Base-by-base conservation (phyloP, 2,329 filamentous ascomycete genomes). In the Calcarisporium arbuscula region DNA sequence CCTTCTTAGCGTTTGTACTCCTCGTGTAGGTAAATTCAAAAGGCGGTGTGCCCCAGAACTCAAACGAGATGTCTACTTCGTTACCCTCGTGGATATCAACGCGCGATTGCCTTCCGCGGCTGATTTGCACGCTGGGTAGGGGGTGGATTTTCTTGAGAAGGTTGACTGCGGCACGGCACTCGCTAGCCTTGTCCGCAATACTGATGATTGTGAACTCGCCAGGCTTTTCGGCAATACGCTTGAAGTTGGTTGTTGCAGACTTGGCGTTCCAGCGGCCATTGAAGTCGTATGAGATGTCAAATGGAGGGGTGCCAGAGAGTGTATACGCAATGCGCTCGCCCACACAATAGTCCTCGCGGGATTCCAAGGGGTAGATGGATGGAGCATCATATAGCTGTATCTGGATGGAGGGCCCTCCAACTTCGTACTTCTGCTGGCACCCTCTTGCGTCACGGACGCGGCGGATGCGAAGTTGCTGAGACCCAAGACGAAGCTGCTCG, bases 21-120 rank as follows among this genome's bases (percentile, higher is more conserved):
- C 92, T 75, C 15, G 88, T 96, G 58, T 94, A 96, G 38, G 90
- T 95, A 56, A 96, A 98, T 61, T 96, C 92, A 52, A 98, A 98
- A 2, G 92, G 92, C 42, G 92, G 88, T 6, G 85, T 89, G 37
- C 94, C 92, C 67, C 85, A 89, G 62, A 98, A 98, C 51, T 95
- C 85, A 50, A 98, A 96, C 7, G 87, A 66, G 34, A 98, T 88
- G 54, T 95, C 86, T 1, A 92, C 88, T 56, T 94, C 85, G 42
- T 88, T 88, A 47, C 92, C 92, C 65, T 98, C 90, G 57, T 96
- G 94, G 43, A 98, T 98, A 54, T 96, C 92, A 22, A 94, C 81
- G 46, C 84, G 79, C 6, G 80, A 77, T 39, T 85, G 80, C 42
- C 76, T 76, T 19, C 94, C 94, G 51, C 86, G 85, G 52, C 84